Evolutionary conservation across 768 basidiomycete genomes (phyloP).

Genomic region (Podaxis sp.): DNA sequence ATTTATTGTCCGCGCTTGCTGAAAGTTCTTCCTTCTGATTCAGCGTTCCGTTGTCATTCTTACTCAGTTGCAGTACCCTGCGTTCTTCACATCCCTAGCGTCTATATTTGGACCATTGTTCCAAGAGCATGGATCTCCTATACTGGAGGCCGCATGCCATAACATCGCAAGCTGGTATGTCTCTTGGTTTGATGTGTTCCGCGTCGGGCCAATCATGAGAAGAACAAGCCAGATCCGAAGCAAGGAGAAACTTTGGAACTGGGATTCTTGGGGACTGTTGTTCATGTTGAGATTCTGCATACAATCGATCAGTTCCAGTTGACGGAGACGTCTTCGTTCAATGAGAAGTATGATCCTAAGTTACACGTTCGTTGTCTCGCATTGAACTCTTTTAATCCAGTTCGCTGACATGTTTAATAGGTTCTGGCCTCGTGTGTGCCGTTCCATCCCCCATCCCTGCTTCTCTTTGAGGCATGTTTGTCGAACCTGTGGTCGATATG

Average conservation of each 20-base stretch:
- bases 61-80: slow-evolving; percentile 77
- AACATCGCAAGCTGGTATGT: slow-evolving; percentile 83
- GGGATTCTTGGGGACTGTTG: slow-evolving; percentile 77
- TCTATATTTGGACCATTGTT: slow-evolving; percentile 73
- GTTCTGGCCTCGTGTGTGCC: slow-evolving; percentile 68
- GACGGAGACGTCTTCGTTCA: slow-evolving; percentile 49
- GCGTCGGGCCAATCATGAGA: slow-evolving; percentile 25
- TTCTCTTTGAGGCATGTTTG: slow-evolving; percentile 63
- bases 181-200: not conserved
- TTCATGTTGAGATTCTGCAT: slow-evolving; percentile 72
- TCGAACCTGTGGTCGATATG: slow-evolving; percentile 81
- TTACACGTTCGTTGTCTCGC: slow-evolving; percentile 2
- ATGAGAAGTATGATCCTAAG: slow-evolving; percentile 45
- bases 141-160: slow-evolving; percentile 84
- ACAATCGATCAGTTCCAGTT: slow-evolving; percentile 73
- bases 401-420: slow-evolving; percentile 32
- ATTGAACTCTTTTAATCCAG: not conserved
- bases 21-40: not conserved
- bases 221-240: slow-evolving; percentile 77
- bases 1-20: not conserved
- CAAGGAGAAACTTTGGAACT: slow-evolving; percentile 72
- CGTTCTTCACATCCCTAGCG: slow-evolving; percentile 71
- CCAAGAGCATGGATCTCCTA: slow-evolving; percentile 69
- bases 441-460: slow-evolving; percentile 54
- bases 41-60: slow-evolving; percentile 82